phyloP scores from a whole-genome alignment of 1,139 yeast species.

The Meyerozyma sp. region DNA sequence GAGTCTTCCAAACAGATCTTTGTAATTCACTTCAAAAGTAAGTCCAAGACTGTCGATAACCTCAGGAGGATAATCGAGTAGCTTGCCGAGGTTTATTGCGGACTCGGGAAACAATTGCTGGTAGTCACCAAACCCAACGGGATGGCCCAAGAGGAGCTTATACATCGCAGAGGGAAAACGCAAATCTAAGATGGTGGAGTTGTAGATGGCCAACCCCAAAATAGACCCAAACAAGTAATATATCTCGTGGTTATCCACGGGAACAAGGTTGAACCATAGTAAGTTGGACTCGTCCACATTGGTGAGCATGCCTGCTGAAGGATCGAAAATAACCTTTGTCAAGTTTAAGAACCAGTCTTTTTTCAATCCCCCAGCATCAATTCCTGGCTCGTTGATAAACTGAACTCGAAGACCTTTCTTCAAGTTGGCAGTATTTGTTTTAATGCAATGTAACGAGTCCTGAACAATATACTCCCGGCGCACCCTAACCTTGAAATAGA shows the following conservation, averaged over 20 bases:
- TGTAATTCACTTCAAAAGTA: slow-evolving; percentile 35
- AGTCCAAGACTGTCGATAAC: slow-evolving; percentile 28
- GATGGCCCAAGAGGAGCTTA: slow-evolving; percentile 61
- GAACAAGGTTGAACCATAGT: slow-evolving; percentile 66
- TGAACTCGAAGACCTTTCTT: slow-evolving; percentile 74
- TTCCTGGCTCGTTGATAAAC: slow-evolving; percentile 82
- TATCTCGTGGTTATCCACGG: slow-evolving; percentile 44
- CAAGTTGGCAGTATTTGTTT: slow-evolving; percentile 53
- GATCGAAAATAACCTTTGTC: slow-evolving; percentile 63
- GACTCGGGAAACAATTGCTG: slow-evolving; percentile 62
- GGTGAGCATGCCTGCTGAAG: slow-evolving; percentile 56
- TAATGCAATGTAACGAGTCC: slow-evolving; percentile 71
- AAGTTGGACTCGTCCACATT: slow-evolving; percentile 64
- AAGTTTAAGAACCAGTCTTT: slow-evolving; percentile 89
- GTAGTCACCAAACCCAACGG: slow-evolving; percentile 59
- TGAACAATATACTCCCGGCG: slow-evolving; percentile 62
- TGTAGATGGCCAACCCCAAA: slow-evolving; percentile 84
- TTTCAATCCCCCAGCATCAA: slow-evolving; percentile 90
- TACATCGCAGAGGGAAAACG: slow-evolving; percentile 72
- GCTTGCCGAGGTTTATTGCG: slow-evolving; percentile 49
- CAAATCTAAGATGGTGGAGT: slow-evolving; percentile 79
- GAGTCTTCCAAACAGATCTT: slow-evolving; percentile 32
- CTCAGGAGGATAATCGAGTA: slow-evolving; percentile 38
- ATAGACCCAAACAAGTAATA: slow-evolving; percentile 81
- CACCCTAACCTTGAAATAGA: slow-evolving; percentile 62